Evolutionary conservation across 768 basidiomycete genomes (phyloP), one percentile per base, ranked within the genome.

Genomic region (Lyophyllum semitale): DNA sequence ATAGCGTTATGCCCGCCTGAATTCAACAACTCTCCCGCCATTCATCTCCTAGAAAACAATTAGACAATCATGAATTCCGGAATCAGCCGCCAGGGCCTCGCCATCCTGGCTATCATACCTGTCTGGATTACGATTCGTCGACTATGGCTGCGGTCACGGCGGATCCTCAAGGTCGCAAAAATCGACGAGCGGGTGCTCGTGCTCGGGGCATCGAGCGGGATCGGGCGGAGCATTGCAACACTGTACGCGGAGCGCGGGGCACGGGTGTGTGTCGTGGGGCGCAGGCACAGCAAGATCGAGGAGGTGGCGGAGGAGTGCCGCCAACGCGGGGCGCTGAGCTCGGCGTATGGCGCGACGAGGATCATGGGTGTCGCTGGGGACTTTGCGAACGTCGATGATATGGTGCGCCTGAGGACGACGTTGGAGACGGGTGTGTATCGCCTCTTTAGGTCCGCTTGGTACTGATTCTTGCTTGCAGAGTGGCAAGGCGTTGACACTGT

Each of bases 401-500:
- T 95, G 81, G 68, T 90, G 8, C 69, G 69, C 4, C 64, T 93
- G 12, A 71, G 91, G 45, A 73, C 76, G 9, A 61, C 66, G 0
- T 54, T 95, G 23, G 74, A 81, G 41, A 69, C 72, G 59, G 80
- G 93, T 90, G 48, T 40, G 83, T 9, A 38, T 38, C 3, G 17
- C 37, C 12, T 15, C 30, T 35, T 20, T 26, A 27, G 30, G 22
- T 48, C 27, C 52, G 51, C 37, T 50, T 47, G 13, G 45, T 29
- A n/a, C 30, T 43, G 20, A 42, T 41, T 54, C n/a, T 15, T n/a
- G 8, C 8, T 32, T 29, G 1, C 57, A 95, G 94, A 77, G 59
- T 95, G 93, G 92, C 74, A 72, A 1, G 91, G 93, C 15, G 60
- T 95, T 1, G 94, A 96, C 68, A 96, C 94, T 0, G 66, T 96